Conservation (phyloP, 805 yeast genomes). For the Saturnispora silvae region DNA sequence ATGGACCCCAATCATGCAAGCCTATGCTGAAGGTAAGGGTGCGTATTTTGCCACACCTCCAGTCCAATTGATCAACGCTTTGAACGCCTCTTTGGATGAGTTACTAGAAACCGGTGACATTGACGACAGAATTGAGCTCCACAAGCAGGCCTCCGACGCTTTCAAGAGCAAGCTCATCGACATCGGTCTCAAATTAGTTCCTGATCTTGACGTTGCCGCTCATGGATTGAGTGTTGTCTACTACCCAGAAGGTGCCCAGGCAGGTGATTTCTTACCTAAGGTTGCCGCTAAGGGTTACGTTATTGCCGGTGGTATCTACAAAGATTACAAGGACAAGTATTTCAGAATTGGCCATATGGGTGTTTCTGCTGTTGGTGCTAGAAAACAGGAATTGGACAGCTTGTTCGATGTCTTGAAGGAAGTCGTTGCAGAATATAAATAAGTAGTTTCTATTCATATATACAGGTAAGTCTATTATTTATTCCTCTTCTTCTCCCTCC, state of each 20-base stretch:
- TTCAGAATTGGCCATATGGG: slow-evolving; percentile 98
- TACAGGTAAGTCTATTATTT: no score
- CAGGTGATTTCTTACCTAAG: slow-evolving; percentile 50
- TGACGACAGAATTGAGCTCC: slow-evolving; percentile 52
- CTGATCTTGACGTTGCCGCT: slow-evolving; percentile 51
- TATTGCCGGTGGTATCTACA: slow-evolving; percentile 86
- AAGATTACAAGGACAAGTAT: slow-evolving; percentile 67
- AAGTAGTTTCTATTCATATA: no score
- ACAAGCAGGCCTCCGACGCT: slow-evolving; percentile 50
- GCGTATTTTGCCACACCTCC: slow-evolving; percentile 98
- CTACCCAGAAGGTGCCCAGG: slow-evolving; percentile 65
- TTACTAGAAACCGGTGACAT: slow-evolving; percentile 39
- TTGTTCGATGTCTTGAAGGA: slow-evolving; percentile 33
- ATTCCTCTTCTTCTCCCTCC: no score
- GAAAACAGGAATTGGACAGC: slow-evolving; percentile 42
- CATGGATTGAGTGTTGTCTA: slow-evolving; percentile 81
- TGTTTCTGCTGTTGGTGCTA: slow-evolving; percentile 50
- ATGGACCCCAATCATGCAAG: slow-evolving; percentile 85
- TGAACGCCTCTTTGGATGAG: slow-evolving; percentile 65
- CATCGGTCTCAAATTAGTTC: slow-evolving; percentile 59
- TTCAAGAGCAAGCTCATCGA: slow-evolving; percentile 44
- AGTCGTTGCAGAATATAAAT: neutral
- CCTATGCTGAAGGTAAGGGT: slow-evolving; percentile 68
- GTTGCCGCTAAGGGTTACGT: slow-evolving; percentile 58
- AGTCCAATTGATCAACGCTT: slow-evolving; percentile 73